phyloP scores from a whole-genome alignment of 2,329 filamentous ascomycete genomes.

The Xylaria sp. region DNA sequence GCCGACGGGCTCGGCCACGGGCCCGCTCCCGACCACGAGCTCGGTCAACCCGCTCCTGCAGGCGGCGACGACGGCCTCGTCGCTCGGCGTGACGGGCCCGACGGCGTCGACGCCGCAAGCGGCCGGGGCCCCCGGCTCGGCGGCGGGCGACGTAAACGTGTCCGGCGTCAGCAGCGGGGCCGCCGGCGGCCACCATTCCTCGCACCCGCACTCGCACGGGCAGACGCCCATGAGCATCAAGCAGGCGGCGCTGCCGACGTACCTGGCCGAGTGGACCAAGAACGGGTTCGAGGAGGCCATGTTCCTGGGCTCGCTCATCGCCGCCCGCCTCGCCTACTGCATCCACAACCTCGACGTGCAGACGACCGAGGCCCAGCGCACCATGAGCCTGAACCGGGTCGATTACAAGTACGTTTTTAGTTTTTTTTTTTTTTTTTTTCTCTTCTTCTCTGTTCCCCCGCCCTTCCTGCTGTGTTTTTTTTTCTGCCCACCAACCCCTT shows the following conservation, averaged over 20 bases:
- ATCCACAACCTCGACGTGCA: conserved; percentile 60
- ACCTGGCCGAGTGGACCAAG: conserved; percentile 90
- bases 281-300: conserved; percentile 77
- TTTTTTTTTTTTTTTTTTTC: neutral
- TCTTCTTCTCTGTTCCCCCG: neutral
- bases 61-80: conserved; percentile 79
- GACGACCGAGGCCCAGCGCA: conserved; percentile 54
- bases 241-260: conserved; percentile 75
- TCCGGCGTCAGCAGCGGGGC: too few species aligned
- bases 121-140: conserved; percentile 45
- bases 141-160: conserved; percentile 45
- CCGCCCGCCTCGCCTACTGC: conserved; percentile 65
- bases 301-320: conserved; percentile 87
- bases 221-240: conserved; percentile 85
- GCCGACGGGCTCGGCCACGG: conserved; percentile 67
- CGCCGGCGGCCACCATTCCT: too few species aligned
- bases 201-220: conserved; percentile 62
- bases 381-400: conserved; percentile 60
- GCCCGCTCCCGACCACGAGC: conserved; percentile 51
- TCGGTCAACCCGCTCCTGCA: conserved; percentile 87
- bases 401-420: conserved; percentile 59
- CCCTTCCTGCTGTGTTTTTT: too few species aligned
- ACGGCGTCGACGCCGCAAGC: too few species aligned
- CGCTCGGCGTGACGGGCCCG: conserved; percentile 46
- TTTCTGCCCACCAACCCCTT: too few species aligned